phyloP scores from a whole-genome alignment of 495 filamentous ascomycete species.

The Penicillium roqueforti region DNA sequence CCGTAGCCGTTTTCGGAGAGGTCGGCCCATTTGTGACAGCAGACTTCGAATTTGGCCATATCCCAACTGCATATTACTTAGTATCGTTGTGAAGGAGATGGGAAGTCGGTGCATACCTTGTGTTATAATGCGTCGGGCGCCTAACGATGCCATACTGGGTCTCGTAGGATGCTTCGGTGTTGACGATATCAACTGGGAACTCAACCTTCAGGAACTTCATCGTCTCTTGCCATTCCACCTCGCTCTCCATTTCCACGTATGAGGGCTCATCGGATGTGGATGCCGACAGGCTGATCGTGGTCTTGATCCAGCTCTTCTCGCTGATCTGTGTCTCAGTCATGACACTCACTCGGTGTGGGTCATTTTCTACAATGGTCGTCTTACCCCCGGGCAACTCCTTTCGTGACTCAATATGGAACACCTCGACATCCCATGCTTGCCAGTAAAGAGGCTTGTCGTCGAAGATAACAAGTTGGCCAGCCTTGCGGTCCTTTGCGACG shows the following conservation, averaged over 20 bases:
- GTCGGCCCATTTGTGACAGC: conserved; percentile 97
- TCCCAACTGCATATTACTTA: conserved; percentile 63
- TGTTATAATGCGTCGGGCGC: conserved; percentile 94
- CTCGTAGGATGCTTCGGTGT: conserved; percentile 93
- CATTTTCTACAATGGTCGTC: conserved; percentile 67
- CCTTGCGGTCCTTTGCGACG: conserved; percentile 72
- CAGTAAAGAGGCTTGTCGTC: conserved; percentile 98
- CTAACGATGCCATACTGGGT: conserved; percentile 86
- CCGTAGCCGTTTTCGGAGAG: conserved; percentile 89
- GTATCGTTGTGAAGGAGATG: conserved; percentile 12
- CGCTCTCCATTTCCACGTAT: conserved; percentile 71
- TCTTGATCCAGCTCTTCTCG: conserved; percentile 80
- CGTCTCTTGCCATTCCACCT: conserved; percentile 88
- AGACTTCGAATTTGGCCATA: conserved; percentile 99
- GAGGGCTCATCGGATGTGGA: conserved; percentile 59
- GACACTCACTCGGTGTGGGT: conserved; percentile 71
- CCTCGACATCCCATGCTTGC: conserved; percentile 99
- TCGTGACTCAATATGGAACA: conserved; percentile 87
- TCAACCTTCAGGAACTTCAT: conserved; percentile 99
- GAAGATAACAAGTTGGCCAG: conserved; percentile 90
- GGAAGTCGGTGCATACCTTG: conserved; percentile 43
- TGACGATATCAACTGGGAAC: conserved; percentile 88
- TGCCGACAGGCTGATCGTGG: conserved; percentile 74
- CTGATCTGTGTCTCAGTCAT: conserved; percentile 81
- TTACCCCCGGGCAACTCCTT: conserved; percentile 62